Evolutionary conservation across 2,329 filamentous ascomycete genomes (phyloP).

Genomic region (Talaromyces sp.): DNA sequence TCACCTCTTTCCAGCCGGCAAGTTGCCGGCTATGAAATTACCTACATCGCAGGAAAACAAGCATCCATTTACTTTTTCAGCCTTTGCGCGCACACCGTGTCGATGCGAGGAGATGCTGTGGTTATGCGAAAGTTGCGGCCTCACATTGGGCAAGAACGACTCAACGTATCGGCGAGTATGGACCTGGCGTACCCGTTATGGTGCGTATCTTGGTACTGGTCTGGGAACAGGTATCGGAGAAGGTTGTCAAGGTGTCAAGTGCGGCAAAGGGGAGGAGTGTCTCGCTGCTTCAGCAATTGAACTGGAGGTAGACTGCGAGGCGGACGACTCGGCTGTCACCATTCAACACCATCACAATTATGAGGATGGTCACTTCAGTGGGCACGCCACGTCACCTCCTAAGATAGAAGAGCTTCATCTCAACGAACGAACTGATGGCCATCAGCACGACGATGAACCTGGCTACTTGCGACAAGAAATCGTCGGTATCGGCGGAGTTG

Average conservation of each 20-base stretch:
- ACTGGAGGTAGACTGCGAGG: constrained; percentile 80
- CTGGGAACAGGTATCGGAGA: constrained; percentile 85
- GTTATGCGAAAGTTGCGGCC: constrained; percentile 82
- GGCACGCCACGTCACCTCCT: neutral
- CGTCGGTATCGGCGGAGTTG: constrained; percentile 80
- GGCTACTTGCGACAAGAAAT: constrained; percentile 87
- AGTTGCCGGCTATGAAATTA: neutral
- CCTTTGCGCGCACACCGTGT: constrained; percentile 56
- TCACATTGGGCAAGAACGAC: constrained; percentile 59
- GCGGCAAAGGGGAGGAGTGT: constrained; percentile 73
- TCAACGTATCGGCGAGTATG: constrained; percentile 66
- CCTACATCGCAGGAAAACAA: constrained; percentile 24
- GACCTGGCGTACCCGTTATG: constrained; percentile 86
- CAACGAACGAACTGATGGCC: constrained; percentile 14
- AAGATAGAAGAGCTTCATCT: constrained; percentile 4
- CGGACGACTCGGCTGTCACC: constrained; percentile 62
- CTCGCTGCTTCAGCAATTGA: constrained; percentile 74
- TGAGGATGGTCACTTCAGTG: constrained; percentile 8
- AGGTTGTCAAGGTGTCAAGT: constrained; percentile 82
- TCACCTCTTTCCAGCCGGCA: constrained; percentile 27
- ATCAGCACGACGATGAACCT: constrained; percentile 46
- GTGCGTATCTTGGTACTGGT: constrained; percentile 70
- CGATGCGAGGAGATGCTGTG: constrained; percentile 62
- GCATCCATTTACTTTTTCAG: constrained; percentile 46
- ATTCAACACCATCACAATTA: constrained; percentile 28